These are phyloP conservation scores for Alnus rubra DNA, from an alignment of 306 rosid genomes.

Conservation along the genomic window DNA sequence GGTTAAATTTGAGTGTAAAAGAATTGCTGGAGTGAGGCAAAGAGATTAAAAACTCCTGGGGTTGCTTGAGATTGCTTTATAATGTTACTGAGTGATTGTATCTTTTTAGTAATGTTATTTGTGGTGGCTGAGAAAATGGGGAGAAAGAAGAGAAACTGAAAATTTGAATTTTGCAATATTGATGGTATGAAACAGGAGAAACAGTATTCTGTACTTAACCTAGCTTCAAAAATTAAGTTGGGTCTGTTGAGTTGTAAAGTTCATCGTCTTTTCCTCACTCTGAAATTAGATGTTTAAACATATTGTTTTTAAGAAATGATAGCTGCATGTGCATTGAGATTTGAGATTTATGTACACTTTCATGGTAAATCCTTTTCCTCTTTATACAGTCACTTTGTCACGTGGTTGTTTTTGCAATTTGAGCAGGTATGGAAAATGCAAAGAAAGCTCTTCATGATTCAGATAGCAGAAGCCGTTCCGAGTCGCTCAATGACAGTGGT, in stretches of 20 bases:
- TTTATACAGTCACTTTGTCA: background rate
- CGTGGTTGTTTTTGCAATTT: background rate
- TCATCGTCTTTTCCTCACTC: background rate
- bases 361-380: background rate
- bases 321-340: background rate
- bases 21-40: background rate
- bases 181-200: background rate
- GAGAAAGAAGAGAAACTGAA: background rate
- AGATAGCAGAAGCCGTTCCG: conserved; percentile 22
- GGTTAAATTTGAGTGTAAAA: background rate
- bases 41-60: conserved; percentile 1
- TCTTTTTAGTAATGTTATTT: background rate
- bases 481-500: conserved; percentile 16
- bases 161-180: background rate
- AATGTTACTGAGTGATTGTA: background rate
- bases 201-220: background rate
- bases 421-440: conserved; percentile 9
- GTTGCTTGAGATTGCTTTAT: conserved; percentile 5
- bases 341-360: background rate
- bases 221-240: background rate
- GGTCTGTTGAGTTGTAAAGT: background rate
- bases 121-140: background rate
- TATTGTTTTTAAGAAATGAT: background rate
- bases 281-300: background rate
- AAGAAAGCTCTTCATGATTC: conserved; percentile 17